Evolutionary conservation across 2,329 filamentous ascomycete species (phyloP).

Genomic region (Chaetoscypha palmicola): DNA sequence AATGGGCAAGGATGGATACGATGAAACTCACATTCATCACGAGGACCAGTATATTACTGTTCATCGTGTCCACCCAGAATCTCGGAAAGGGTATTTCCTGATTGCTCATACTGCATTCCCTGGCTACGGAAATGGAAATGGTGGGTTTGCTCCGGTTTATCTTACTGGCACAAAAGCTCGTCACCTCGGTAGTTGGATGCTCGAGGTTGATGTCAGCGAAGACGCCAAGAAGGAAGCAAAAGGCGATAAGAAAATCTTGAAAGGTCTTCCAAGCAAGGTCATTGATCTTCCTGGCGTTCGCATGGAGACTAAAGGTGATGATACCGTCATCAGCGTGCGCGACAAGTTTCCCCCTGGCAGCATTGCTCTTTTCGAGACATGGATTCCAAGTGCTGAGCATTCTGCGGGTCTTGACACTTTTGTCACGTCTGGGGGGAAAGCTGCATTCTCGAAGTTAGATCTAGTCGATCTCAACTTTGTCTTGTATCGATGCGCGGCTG

Average conservation of each 20-base stretch:
- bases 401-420: constrained; percentile 77
- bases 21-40: constrained; percentile 94
- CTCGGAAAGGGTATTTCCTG: constrained; percentile 87
- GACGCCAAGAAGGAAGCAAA: constrained; percentile 59
- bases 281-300: constrained; percentile 66
- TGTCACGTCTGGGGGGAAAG: constrained; percentile 72
- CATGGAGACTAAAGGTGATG: constrained; percentile 63
- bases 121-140: constrained; percentile 79
- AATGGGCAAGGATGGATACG: constrained; percentile 92
- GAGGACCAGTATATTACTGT: constrained; percentile 95
- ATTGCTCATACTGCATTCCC: constrained; percentile 96
- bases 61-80: constrained; percentile 87
- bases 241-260: constrained; percentile 63
- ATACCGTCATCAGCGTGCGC: constrained; percentile 73
- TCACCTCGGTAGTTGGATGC: constrained; percentile 82
- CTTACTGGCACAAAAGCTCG: constrained; percentile 79
- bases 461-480: constrained; percentile 85
- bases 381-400: constrained; percentile 83
- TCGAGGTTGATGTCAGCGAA: constrained; percentile 76
- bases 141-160: constrained; percentile 69
- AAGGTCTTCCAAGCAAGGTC: constrained; percentile 78
- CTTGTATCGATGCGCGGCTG: constrained; percentile 84
- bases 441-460: constrained; percentile 67
- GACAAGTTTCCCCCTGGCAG: constrained; percentile 87
- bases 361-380: constrained; percentile 92